Evolutionary conservation across 2,329 filamentous ascomycete species (phyloP), one percentile per base, ranked within the genome.

Genomic region (Paracorniculantispora psalliotae): DNA sequence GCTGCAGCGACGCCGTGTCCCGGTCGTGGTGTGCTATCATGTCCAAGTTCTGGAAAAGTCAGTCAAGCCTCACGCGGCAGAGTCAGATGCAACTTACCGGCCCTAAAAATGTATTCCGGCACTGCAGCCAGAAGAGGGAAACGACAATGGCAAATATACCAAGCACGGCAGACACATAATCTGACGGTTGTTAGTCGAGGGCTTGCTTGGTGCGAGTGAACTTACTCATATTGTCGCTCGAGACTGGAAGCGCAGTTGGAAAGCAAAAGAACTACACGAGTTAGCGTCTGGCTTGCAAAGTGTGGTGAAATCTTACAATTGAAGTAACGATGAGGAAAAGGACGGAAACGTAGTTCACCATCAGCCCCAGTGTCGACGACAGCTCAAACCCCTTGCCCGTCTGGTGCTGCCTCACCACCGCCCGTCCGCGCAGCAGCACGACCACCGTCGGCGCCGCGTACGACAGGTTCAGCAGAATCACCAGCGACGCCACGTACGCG

Each of bases 391-490:
- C 64, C 0, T 62, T 60, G 9, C 65, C 66, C 2, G 65, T 64
- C 30, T 66, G 68, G 15, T 21, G 17, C 52, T 68, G 64, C n/a
- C 66, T 54, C 2, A 61, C 55, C 33, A 77, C 60, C 6, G 72
- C 48, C 46, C 75, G 68, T 5, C 75, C 75, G 17, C 75, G 69
- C 4, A 74, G 46, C 6, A 76, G 67, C 2, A 76, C 65, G 7
- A 67, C 69, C 1, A 76, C 66, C 21, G 79, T 69, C 1, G 77
- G 77, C 9, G 77, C 67, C 7, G 71, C 75, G 33, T 78, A 79
- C 1, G 77, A 78, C 1, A 79, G 66, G 59, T 78, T 78, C 1
- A 79, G 70, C 47, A 79, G 73, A 13, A 79, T 73, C 15, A 77
- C 79, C 62, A 72, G 76, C 23, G 72, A 75, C 4, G 77, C 73